Base-by-base conservation (phyloP, 2,329 filamentous ascomycete species). In the Tolypocladium inflatum region DNA sequence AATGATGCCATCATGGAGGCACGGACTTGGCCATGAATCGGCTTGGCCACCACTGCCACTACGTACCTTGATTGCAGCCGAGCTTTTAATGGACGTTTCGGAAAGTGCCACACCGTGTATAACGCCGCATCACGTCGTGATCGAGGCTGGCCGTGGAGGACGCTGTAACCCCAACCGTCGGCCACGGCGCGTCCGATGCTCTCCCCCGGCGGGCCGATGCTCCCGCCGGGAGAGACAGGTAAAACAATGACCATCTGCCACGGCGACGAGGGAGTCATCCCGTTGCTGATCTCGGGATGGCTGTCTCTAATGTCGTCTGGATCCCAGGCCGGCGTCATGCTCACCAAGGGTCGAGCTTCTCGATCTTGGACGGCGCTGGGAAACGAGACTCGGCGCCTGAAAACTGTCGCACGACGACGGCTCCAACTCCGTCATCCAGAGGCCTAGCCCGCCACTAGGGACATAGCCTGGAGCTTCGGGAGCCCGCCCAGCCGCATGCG, bases 401-500 rank as follows among this genome's bases (percentile, higher is more conserved):
- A 51, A 51, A 35, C 30, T 11, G 30, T 19, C 48, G 30, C 48
- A 19, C 26, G 26, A 33, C 45, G 11, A 4, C 35, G 10, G 35
- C 51, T 13, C 51, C 42, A 56, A 54, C 55, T 56, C 57, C 57
- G 59, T 62, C 59, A 62, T 60, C 53, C 54, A 21, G 48, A 17
- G 17, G 26, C 42, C 41, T 60, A 58, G 58, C 42, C 52, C 55
- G 60, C 57, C 57, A 58, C 57, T 60, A 62, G 55, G 15, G 48
- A 33, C 33, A 52, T 56, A 52, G 56, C 52, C 58, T 60, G 56
- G 56, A 59, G 54, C 55, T 33, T 52, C 39, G 38, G 57, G 42
- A 58, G 43, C 39, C 38, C 54, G 30, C 17, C 50, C 53, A 54
- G 57, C 62, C 62, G 62, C 62, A 61, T 63, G 55, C 55, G 62